Percentiles rank a stretch among this genome's conserved stretches.
Conservation (phyloP, 495 filamentous ascomycete genomes). For the Penicillium flavigenum region DNA sequence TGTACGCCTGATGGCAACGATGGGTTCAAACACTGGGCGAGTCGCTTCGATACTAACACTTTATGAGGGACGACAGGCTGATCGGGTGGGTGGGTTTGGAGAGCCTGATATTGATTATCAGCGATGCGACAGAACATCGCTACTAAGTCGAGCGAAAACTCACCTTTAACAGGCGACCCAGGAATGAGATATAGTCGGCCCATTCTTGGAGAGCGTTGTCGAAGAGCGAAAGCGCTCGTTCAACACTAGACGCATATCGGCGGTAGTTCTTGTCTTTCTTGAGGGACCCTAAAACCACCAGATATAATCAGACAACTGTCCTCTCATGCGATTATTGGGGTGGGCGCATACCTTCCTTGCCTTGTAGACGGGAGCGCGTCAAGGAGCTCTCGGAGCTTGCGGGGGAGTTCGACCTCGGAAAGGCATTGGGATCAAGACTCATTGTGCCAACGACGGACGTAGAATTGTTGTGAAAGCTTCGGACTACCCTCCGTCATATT, state of each 20-base stretch:
- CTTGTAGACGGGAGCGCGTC: conserved; percentile 56
- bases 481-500: conserved; percentile 41
- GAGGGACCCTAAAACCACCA: conserved; percentile 53
- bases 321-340: not conserved
- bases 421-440: conserved; percentile 67
- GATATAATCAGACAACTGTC: conserved; percentile 7
- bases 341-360: conserved; percentile 48
- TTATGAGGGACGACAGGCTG: conserved; percentile 77
- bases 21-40: conserved; percentile 94
- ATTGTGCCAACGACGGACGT: conserved; percentile 50
- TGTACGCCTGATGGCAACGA: conserved; percentile 95
- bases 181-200: conserved; percentile 98
- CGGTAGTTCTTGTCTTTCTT: conserved; percentile 90
- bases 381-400: conserved; percentile 75
- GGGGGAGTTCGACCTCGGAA: conserved; percentile 68
- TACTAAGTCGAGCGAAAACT: conserved; percentile 11
- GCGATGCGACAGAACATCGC: conserved; percentile 18
- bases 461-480: conserved; percentile 24
- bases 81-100: conserved; percentile 79
- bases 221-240: conserved; percentile 84
- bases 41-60: conserved; percentile 76
- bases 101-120: conserved; percentile 57
- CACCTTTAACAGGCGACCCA: conserved; percentile 89
- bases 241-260: conserved; percentile 84
- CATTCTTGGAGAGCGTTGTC: conserved; percentile 95